phyloP scores from a whole-genome alignment of 495 filamentous ascomycete genomes.

The Tuber magnatum region DNA sequence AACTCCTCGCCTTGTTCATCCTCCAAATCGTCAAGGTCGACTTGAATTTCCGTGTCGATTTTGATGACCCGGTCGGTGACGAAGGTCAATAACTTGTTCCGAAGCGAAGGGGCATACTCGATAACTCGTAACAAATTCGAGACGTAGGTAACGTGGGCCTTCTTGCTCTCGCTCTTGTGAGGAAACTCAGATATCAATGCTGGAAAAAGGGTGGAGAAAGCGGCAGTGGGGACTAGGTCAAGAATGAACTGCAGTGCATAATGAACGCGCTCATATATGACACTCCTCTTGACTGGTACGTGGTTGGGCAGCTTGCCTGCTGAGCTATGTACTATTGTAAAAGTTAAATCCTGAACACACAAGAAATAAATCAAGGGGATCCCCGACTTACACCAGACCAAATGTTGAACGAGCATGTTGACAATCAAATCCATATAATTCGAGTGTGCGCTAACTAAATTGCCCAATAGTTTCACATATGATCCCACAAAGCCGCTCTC shows the following conservation, averaged over 20 bases:
- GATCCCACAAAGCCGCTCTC: slow-evolving; percentile 71
- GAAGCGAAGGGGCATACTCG: slow-evolving; percentile 70
- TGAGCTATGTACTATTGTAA: slow-evolving; percentile 43
- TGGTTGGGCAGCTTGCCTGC: slow-evolving; percentile 56
- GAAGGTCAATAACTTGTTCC: slow-evolving; percentile 70
- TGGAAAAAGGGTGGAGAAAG: slow-evolving; percentile 56
- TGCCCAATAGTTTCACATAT: slow-evolving; percentile 72
- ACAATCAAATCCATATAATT: slow-evolving; percentile 57
- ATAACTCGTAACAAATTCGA: slow-evolving; percentile 68
- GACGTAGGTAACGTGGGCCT: slow-evolving; percentile 67
- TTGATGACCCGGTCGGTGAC: slow-evolving; percentile 79
- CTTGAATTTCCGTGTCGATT: slow-evolving; percentile 88
- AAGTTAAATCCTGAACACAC: slow-evolving; percentile 3
- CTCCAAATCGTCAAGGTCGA: slow-evolving; percentile 79
- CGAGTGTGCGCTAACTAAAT: slow-evolving; percentile 68
- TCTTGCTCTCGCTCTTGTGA: slow-evolving; percentile 61
- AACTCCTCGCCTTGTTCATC: slow-evolving; percentile 59
- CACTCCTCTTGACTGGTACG: slow-evolving; percentile 51
- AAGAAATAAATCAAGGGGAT: background rate
- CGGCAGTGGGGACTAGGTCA: slow-evolving; percentile 68
- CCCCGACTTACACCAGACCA: slow-evolving; percentile 50
- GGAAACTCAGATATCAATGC: slow-evolving; percentile 65
- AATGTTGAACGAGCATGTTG: slow-evolving; percentile 69
- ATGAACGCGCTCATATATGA: slow-evolving; percentile 64
- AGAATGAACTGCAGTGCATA: slow-evolving; percentile 67